Base-by-base conservation (phyloP, 1,284 basidiomycete species). In the Fomitopsis pinicola region DNA sequence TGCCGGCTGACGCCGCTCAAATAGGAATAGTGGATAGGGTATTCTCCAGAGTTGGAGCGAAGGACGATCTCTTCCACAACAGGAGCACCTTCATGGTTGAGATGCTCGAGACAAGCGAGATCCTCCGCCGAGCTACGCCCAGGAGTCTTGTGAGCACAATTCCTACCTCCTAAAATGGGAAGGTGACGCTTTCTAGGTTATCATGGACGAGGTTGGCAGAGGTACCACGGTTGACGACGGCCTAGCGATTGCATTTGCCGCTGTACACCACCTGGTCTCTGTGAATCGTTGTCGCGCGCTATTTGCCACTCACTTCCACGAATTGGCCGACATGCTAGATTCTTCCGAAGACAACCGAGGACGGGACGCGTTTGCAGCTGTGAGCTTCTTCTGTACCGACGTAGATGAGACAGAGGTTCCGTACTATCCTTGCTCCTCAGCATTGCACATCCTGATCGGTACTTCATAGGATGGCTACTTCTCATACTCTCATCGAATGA, bases 221-320 rank as follows among this genome's bases (percentile, higher is more conserved):
- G 97, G 97, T 22, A 99, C 97, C 2, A 95, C 95, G 0, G 88
- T 96, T 5, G 84, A 88, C 60, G 95, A 98, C 66, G 97, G 97
- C 4, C 76, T 98, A 17, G 91, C 95, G 0, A 94, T 99, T 53
- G 95, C 96, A 1, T 98, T 94, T 72, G 92, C 94, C 0, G 89
- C 95, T 1, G 80, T 97, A 14, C 86, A 95, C 70, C 89, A 97
- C 70, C 82, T 99, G 15, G 77, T 91, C 48, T 76, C 80, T 17
- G 76, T 83, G n/a, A 95, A 93, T 69, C 77, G 80, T 58, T 95
- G 92, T 71, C 85, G 95, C 26, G 85, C 92, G 1, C 78, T 99
- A 30, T 99, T 99, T 71, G 97, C 97, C 2, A 99, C 97, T 12
- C 97, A 99, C 75, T 98, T 98, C 69, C 95, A 98, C 72, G 95